A percentile compares a stretch with the other conserved stretches of the same genome.
Conservation (phyloP, 116 monocot species). For the Posidonia oceanica region DNA sequence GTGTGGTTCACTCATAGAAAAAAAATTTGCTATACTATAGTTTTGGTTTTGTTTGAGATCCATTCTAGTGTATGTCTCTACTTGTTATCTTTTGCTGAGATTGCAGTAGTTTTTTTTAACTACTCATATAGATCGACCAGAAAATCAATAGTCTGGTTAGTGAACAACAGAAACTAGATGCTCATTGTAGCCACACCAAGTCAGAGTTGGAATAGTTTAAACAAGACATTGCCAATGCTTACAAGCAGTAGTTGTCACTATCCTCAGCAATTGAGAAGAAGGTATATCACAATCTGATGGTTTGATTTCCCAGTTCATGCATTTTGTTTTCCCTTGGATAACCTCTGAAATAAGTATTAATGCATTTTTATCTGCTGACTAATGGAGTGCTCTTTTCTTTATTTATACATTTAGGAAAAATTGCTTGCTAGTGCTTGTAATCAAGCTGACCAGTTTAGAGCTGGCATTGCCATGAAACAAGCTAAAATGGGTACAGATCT, state of each 20-base stretch:
- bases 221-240: slow-evolving; percentile 61
- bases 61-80: no score
- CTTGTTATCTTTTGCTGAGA: neutral
- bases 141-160: slow-evolving; percentile 67
- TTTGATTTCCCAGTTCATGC: neutral
- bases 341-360: neutral
- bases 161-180: slow-evolving; percentile 86
- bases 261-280: slow-evolving; percentile 73
- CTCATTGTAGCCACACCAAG: slow-evolving; percentile 54
- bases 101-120: slow-evolving; percentile 25
- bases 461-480: slow-evolving; percentile 88
- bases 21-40: no score
- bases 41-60: no score
- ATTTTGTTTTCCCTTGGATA: neutral
- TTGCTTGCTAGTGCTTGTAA: slow-evolving; percentile 25
- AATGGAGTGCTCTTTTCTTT: neutral
- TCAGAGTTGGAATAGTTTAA: slow-evolving; percentile 81
- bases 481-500: slow-evolving; percentile 99
- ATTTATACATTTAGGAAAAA: slow-evolving; percentile 6
- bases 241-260: slow-evolving; percentile 67
- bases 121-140: slow-evolving; percentile 75
- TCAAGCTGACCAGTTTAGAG: slow-evolving; percentile 85
- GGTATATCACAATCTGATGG: slow-evolving; percentile 18
- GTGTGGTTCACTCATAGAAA: no score
- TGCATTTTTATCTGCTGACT: neutral